phyloP scores from a whole-genome alignment of 2,329 filamentous ascomycete genomes.

The Diaporthe helianthi region DNA sequence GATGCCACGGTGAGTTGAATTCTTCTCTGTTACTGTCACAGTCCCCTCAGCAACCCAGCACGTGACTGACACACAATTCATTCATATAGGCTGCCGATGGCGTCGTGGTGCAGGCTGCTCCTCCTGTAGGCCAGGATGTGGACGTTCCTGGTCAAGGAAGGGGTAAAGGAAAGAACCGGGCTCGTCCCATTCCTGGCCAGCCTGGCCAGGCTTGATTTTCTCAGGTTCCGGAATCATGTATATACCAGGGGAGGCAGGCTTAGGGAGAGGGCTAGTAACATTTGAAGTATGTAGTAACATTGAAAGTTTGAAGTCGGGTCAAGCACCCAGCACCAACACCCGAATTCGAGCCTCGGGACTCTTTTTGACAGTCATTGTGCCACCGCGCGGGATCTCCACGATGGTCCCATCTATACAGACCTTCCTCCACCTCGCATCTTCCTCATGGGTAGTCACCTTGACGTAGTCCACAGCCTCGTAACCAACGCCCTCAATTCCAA shows the following conservation, averaged over 20 bases:
- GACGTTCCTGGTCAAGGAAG: neutral
- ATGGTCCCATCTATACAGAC: conserved; percentile 94
- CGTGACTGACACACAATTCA: too few relatives aligned
- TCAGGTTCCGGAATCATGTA: too few relatives aligned
- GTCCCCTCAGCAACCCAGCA: too few relatives aligned
- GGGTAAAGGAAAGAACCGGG: neutral
- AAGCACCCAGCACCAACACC: conserved; percentile 49
- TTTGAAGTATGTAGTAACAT: too few relatives aligned
- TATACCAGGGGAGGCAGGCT: too few relatives aligned
- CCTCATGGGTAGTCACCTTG: conserved; percentile 70
- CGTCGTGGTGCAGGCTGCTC: neutral
- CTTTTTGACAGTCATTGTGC: conserved; percentile 72
- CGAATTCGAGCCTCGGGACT: conserved; percentile 51
- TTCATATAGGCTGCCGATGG: too few relatives aligned
- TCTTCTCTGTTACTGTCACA: too few relatives aligned
- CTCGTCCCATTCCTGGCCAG: too few relatives aligned
- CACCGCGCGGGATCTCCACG: conserved; percentile 72
- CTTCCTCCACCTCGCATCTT: conserved; percentile 78
- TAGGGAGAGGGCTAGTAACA: too few relatives aligned
- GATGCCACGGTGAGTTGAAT: neutral
- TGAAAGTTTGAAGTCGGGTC: too few relatives aligned
- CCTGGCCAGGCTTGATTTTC: too few relatives aligned
- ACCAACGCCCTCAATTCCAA: conserved; percentile 63
- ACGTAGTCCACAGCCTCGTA: conserved; percentile 77
- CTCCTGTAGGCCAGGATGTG: neutral